Evolutionary conservation across 2,329 filamentous ascomycete species (phyloP), one percentile per base, ranked within the genome.

Genomic region (Myriangium duriaei): DNA sequence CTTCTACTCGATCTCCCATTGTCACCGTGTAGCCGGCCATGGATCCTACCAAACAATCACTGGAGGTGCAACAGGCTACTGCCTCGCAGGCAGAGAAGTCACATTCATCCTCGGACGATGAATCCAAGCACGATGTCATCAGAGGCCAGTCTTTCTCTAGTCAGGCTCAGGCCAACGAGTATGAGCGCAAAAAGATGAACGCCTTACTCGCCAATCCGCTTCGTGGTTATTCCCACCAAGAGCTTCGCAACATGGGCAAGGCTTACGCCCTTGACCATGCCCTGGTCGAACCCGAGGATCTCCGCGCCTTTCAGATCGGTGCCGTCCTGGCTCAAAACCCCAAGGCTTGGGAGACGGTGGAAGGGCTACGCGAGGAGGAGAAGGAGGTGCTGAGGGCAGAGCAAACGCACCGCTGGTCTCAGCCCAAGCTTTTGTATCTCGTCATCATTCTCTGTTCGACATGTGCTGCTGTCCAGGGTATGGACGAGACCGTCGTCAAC

Each of bases 211-310:
- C 65, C 14, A 72, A 72, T 43, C 70, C 70, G 7, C 56, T 73
- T 5, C 61, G 63, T 3, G 67, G 65, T 10, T 63, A 63, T 41
- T 61, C 53, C 11, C 58, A 64, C 29, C 59, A 65, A 4, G 64
- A 75, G 43, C 61, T 81, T 11, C 63, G 61, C 32, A 61, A 59
- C 21, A 69, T 70, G 56, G 76, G 74, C 11, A 69, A 71, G 37
- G 62, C 64, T 4, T 81, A 78, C 52, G 75, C 72, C 15, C 55
- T 63, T 16, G 57, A 67, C 34, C 63, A 79, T 47, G 67, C 67
- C 16, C 42, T 57, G 11, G 49, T 46, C 10, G 52, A 55, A 24
- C 42, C 48, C 2, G 51, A 53, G 6, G 53, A 56, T 30, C 46
- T 56, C 4, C 45, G 53, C 21, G 53, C 53, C 5, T 44, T 54